These are phyloP conservation scores for Penicillium malachiteum DNA, from an alignment of 495 filamentous ascomycete species.

Conservation along the genomic window DNA sequence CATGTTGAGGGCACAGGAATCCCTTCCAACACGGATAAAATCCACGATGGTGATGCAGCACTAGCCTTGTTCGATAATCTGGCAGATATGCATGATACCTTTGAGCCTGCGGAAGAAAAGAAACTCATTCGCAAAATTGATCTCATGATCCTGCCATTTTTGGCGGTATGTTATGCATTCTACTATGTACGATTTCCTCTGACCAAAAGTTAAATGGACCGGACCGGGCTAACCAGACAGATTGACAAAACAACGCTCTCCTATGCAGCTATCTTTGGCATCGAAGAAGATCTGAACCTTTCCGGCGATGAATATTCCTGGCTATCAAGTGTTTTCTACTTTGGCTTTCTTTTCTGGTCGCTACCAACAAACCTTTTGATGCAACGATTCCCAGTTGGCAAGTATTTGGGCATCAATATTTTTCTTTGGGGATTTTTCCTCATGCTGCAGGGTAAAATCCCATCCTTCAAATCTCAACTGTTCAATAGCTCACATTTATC, in stretches of 20 bases:
- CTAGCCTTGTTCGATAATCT: conserved; percentile 29
- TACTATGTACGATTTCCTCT: conserved; percentile 20
- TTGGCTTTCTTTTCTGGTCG: conserved; percentile 51
- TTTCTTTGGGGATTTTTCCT: conserved; percentile 55
- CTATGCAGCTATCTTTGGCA: conserved; percentile 57
- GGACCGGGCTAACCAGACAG: background rate
- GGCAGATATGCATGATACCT: conserved; percentile 30
- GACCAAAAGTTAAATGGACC: background rate
- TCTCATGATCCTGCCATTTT: conserved; percentile 33
- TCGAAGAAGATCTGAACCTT: conserved; percentile 44
- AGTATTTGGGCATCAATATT: conserved; percentile 58
- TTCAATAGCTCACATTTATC: conserved; percentile 18
- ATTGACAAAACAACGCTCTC: conserved; percentile 54
- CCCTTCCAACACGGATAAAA: conserved; percentile 19
- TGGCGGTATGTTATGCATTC: conserved; percentile 53
- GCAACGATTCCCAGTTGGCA: conserved; percentile 49
- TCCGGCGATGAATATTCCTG: conserved; percentile 52
- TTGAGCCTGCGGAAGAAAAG: conserved; percentile 41
- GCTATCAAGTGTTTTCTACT: conserved; percentile 54
- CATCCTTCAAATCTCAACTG: background rate
- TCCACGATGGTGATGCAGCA: conserved; percentile 33
- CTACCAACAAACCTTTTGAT: conserved; percentile 50
- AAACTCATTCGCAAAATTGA: conserved; percentile 50
- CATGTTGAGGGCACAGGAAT: conserved; percentile 14
- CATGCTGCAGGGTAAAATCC: conserved; percentile 19